phyloP scores from a whole-genome alignment of 257 asterid species.

The Cordia subcordata region DNA sequence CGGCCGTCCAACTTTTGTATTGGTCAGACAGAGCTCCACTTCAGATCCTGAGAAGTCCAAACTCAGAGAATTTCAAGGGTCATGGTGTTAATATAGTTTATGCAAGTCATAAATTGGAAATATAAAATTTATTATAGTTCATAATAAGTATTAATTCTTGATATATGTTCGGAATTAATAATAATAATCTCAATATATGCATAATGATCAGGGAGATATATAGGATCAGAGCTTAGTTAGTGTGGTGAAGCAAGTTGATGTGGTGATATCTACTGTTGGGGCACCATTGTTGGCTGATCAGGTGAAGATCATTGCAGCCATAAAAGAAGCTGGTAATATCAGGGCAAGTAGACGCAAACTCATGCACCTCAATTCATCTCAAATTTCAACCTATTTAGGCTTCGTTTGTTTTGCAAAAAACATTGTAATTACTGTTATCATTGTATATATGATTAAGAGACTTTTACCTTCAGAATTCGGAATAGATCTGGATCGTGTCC shows the following conservation, averaged over 20 bases:
- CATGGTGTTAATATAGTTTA: constrained; percentile 7
- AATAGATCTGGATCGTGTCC: constrained; percentile 8
- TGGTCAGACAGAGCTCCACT: constrained; percentile 17
- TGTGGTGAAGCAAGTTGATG: constrained; percentile 33
- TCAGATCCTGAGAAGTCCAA: constrained; percentile 8
- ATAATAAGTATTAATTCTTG: too few species aligned
- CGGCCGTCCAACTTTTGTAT: constrained; percentile 20
- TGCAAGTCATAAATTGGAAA: constrained; percentile 9
- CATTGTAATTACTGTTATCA: too few species aligned
- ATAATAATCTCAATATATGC: too few species aligned
- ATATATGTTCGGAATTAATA: too few species aligned
- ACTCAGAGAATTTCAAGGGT: constrained; percentile 12
- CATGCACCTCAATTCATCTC: too few species aligned
- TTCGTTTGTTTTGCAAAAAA: too few species aligned
- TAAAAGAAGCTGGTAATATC: constrained; percentile 30
- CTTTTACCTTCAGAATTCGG: constrained; percentile 25
- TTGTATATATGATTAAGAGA: constrained; percentile 16
- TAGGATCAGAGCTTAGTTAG: constrained; percentile 15
- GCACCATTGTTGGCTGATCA: constrained; percentile 12
- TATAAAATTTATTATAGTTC: too few species aligned
- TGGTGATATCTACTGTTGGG: constrained; percentile 28
- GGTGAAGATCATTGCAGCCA: constrained; percentile 23
- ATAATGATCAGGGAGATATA: constrained; percentile 24
- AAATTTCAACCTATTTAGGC: too few species aligned
- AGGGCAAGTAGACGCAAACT: constrained; percentile 14